A percentile compares a stretch with the other conserved stretches of the same genome.
Evolutionary conservation across 2,329 filamentous ascomycete species (phyloP).

Genomic region (Leptodontidium sp.): DNA sequence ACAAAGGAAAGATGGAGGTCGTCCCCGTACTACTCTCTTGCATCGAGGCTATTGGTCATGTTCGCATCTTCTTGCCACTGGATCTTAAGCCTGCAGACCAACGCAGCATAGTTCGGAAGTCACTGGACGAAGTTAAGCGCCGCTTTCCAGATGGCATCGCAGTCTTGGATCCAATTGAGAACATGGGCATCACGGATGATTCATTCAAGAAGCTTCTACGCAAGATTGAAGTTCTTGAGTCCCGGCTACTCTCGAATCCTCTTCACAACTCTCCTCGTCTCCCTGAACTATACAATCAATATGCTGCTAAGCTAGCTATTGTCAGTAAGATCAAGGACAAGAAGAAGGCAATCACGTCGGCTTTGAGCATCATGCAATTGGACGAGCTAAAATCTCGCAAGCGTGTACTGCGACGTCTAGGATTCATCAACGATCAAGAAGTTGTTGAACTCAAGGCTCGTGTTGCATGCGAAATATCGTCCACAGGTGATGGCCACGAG

Average conservation of each 20-base stretch:
- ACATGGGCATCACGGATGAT: constrained; percentile 94
- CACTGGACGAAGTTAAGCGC: constrained; percentile 79
- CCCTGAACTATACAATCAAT: constrained; percentile 85
- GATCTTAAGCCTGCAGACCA: constrained; percentile 75
- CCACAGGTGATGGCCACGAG: constrained; percentile 82
- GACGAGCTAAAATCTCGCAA: constrained; percentile 97
- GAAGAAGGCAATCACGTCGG: constrained; percentile 86
- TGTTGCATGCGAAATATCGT: constrained; percentile 97
- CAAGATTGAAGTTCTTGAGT: constrained; percentile 97
- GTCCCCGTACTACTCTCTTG: constrained; percentile 88
- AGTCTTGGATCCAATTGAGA: constrained; percentile 89
- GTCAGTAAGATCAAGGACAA: constrained; percentile 82
- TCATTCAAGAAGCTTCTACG: constrained; percentile 90
- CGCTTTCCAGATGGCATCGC: constrained; percentile 94
- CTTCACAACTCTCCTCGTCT: constrained; percentile 90
- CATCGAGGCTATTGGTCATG: constrained; percentile 83
- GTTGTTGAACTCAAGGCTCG: constrained; percentile 97
- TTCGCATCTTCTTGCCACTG: constrained; percentile 83
- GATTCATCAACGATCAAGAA: constrained; percentile 94
- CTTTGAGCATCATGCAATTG: constrained; percentile 88
- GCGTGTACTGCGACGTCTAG: constrained; percentile 89
- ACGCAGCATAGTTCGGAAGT: constrained; percentile 71
- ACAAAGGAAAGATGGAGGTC: constrained; percentile 77
- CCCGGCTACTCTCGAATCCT: constrained; percentile 85
- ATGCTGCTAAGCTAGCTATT: constrained; percentile 80